Evolutionary conservation across 257 asterid species (phyloP), one percentile per base, ranked within the genome.

Genomic region (Echites panduratus): DNA sequence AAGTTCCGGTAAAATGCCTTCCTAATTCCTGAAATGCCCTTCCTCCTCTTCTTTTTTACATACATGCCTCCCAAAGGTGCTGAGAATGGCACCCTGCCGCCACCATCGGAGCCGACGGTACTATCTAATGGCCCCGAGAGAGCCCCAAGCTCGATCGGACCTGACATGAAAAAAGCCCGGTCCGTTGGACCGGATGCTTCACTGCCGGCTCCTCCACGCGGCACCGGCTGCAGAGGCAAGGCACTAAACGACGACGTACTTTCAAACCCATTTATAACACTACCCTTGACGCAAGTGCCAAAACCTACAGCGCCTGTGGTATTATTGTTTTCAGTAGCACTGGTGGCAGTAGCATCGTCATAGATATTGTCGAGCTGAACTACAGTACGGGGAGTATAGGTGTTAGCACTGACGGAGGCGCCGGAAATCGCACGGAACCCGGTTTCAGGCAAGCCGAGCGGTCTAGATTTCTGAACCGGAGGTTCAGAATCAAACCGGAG

Each of bases 361-460:
- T 76, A 84, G 71, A 74, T 70, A 74, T 83, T 86, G 79, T 86
- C 96, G 32, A 86, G 82, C 48, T 92, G 88, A 62, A 86, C 85
- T 27, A 91, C 91, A 48, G 98, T 94, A 66, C 89, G 83, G 66
- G 98, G 96, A 72, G 97, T 91, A 20, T 86, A 73, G 43, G 93
- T 83, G 79, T 91, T 94, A 29, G 98, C 98, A 64, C 98, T 87
- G 12, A 94, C 97, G 29, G 96, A 87, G 66, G 97, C 96, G 9
- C 97, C 98, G 67, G 97, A 94, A 81, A 94, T 94, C 22, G 97
- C 91, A 2, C 96, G 90, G 78, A 94, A 93, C n/a, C 96, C 96
- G 68, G 95, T 85, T 66, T 89, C 98, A 41, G 83, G 81, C 26
- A 65, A 64, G 44, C 85, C 88, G 45, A 77, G 74, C 76, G 87